Evolutionary conservation across 495 filamentous ascomycete species (phyloP).

Genomic region (Aspergillus nidulans): DNA sequence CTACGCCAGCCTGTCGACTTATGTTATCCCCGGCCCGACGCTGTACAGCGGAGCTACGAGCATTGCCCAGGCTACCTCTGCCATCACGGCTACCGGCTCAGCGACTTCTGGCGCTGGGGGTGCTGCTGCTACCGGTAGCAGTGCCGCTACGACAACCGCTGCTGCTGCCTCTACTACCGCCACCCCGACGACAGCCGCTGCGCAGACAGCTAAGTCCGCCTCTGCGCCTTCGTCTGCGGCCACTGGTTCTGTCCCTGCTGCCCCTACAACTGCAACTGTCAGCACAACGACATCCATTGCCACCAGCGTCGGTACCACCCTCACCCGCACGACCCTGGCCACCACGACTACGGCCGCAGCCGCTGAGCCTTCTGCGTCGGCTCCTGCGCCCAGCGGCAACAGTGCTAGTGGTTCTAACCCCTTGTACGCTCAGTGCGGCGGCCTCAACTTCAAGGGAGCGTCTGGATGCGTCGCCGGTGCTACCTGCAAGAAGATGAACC

Average conservation of each 20-base stretch:
- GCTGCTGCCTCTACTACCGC: background rate
- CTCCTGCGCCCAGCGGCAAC: conserved; percentile 2
- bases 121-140: background rate
- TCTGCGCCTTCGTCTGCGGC: background rate
- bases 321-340: conserved; percentile 16
- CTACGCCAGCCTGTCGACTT: conserved; percentile 47
- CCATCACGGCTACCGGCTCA: background rate
- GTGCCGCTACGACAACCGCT: background rate
- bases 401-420: conserved; percentile 11
- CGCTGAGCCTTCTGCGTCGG: background rate
- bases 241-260: background rate
- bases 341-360: conserved; percentile 17
- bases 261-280: background rate
- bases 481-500: background rate
- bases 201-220: background rate
- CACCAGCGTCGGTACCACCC: conserved; percentile 14
- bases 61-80: background rate
- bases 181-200: background rate
- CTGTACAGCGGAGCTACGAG: conserved; percentile 34
- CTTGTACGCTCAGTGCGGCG: background rate
- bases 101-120: background rate
- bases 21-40: conserved; percentile 53
- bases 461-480: background rate
- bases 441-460: background rate
- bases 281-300: conserved; percentile 6